Conservation (phyloP, 345 rosid species). For the Salix purpurea region DNA sequence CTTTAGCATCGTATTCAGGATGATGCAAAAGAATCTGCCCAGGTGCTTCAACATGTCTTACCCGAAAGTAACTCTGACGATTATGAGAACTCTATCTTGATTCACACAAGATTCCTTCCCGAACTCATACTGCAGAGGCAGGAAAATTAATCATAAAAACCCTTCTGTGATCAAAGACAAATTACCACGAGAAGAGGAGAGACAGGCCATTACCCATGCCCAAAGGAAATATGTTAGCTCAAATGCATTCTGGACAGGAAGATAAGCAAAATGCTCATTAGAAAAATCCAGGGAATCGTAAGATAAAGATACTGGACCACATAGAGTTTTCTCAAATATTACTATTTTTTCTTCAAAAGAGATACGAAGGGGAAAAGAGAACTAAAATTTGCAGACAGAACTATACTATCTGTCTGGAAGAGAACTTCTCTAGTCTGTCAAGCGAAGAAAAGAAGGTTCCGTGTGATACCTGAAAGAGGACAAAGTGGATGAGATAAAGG, state of each 20-base stretch:
- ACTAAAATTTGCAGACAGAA: too few species aligned
- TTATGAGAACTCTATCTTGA: conserved; percentile 36
- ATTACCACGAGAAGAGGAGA: background rate
- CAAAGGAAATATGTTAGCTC: conserved; percentile 94
- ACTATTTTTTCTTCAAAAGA: too few species aligned
- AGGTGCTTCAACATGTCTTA: conserved; percentile 24
- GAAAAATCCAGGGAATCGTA: background rate
- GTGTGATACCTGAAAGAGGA: conserved; percentile 71
- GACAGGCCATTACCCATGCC: conserved; percentile 62
- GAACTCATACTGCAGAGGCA: conserved; percentile 71
- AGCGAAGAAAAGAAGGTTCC: background rate
- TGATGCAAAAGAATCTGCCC: too few species aligned
- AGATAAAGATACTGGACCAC: background rate
- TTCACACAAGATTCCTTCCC: conserved; percentile 84
- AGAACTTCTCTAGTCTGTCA: too few species aligned
- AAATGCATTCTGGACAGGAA: conserved; percentile 70
- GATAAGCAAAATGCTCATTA: conserved; percentile 12
- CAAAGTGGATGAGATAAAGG: conserved; percentile 79
- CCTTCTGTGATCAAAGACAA: conserved; percentile 8
- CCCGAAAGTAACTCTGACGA: conserved; percentile 60
- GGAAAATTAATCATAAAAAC: conserved; percentile 2
- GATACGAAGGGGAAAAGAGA: too few species aligned
- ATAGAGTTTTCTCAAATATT: background rate
- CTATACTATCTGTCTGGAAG: too few species aligned
- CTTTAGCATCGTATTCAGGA: too few species aligned